Conservation (phyloP, 352 stramenopile species). For the Plasmopara viticola region DNA sequence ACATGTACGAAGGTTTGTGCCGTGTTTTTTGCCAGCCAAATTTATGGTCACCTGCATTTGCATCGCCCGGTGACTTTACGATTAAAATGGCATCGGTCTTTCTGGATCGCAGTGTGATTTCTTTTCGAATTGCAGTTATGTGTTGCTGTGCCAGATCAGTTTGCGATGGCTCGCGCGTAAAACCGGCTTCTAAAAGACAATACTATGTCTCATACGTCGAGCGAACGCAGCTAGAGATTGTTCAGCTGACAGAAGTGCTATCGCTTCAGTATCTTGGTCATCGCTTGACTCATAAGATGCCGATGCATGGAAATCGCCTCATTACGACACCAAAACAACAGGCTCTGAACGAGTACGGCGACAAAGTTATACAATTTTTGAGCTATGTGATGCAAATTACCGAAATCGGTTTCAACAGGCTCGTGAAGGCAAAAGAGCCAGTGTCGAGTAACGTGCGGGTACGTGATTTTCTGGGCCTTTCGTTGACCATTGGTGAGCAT, state of each 20-base stretch:
- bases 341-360: conserved; percentile 45
- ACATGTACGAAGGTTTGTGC: conserved; percentile 59
- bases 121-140: conserved; percentile 51
- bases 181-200: conserved; percentile 42
- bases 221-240: conserved; percentile 45
- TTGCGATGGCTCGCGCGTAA: conserved; percentile 34
- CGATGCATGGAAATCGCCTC: conserved; percentile 22
- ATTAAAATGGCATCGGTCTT: conserved; percentile 52
- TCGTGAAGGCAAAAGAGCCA: conserved; percentile 51
- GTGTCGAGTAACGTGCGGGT: conserved; percentile 57
- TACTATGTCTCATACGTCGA: conserved; percentile 62
- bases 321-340: conserved; percentile 30
- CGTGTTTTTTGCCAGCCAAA: conserved; percentile 58
- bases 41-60: conserved; percentile 68
- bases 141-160: conserved; percentile 49
- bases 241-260: conserved; percentile 47
- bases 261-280: conserved; percentile 60
- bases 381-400: conserved; percentile 62
- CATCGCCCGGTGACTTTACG: conserved; percentile 69
- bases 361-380: conserved; percentile 50
- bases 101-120: conserved; percentile 33
- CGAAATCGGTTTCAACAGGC: conserved; percentile 56
- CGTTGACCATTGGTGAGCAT: conserved; percentile 41
- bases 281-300: conserved; percentile 49
- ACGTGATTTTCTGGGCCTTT: conserved; percentile 64